Evolutionary conservation across 2,329 filamentous ascomycete genomes (phyloP).

Genomic region (Dryadomyces quercivorus): DNA sequence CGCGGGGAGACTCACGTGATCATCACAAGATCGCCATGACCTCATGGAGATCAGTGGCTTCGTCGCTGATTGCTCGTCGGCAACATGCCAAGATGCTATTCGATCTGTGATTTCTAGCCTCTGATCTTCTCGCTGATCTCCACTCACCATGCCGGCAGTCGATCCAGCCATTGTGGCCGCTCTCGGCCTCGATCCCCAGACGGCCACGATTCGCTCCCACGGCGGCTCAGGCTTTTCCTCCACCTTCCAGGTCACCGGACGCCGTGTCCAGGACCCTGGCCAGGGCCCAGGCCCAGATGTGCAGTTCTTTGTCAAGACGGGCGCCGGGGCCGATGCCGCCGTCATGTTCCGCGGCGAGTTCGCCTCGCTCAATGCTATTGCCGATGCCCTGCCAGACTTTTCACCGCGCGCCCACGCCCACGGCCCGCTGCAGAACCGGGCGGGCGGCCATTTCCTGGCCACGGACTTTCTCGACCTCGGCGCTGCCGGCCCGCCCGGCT

Average conservation of each 20-base stretch:
- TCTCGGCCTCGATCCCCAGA: conserved; percentile 42
- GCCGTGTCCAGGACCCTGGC: conserved; percentile 8
- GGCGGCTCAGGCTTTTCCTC: conserved; percentile 58
- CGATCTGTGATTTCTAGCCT: too few species aligned
- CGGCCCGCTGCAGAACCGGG: conserved; percentile 44
- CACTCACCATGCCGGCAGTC: conserved; percentile 23
- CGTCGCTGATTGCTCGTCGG: too few species aligned
- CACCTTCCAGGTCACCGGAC: conserved; percentile 33
- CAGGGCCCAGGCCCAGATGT: conserved; percentile 2
- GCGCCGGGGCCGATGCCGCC: conserved; percentile 43
- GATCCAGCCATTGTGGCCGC: conserved; percentile 52
- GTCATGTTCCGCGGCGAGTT: conserved; percentile 73
- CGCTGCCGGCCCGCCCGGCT: conserved; percentile 26
- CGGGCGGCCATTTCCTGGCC: conserved; percentile 43
- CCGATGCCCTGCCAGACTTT: conserved; percentile 56
- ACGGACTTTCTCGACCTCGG: conserved; percentile 72
- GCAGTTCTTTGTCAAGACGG: conserved; percentile 64
- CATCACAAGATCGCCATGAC: too few species aligned
- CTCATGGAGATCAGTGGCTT: too few species aligned
- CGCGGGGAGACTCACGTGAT: too few species aligned
- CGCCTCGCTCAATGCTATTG: conserved; percentile 71
- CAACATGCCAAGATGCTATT: too few species aligned
- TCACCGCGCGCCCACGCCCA: conserved; percentile 67
- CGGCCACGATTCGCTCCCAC: conserved; percentile 43
- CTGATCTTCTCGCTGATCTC: background rate